phyloP scores from a whole-genome alignment of 495 filamentous ascomycete species.

The Collariella sp. region DNA sequence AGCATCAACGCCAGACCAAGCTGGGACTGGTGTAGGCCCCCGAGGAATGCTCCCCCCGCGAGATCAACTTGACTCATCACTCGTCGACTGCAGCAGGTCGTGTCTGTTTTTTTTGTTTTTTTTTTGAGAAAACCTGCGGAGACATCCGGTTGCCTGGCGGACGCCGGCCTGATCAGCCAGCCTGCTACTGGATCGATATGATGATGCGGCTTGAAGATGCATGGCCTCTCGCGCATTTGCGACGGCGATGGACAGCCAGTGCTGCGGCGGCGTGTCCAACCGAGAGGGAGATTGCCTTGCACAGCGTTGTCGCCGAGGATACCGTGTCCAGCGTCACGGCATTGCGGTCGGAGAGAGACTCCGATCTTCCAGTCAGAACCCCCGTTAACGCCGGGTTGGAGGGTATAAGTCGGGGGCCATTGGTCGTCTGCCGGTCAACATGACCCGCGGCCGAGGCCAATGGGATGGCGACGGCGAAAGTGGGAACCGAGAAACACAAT shows the following conservation, averaged over 20 bases:
- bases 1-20: constrained; percentile 2
- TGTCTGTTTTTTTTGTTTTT: background rate
- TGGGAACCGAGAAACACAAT: constrained; percentile 14
- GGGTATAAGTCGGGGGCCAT: constrained; percentile 25
- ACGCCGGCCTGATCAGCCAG: background rate
- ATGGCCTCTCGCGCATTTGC: constrained; percentile 23
- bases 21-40: background rate
- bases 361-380: constrained; percentile 5
- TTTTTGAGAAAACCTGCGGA: background rate
- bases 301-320: constrained; percentile 7
- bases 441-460: constrained; percentile 16
- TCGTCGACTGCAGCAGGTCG: background rate
- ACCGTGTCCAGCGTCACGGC: background rate
- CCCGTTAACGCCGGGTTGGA: constrained; percentile 16
- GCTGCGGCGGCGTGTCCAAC: constrained; percentile 12
- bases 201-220: constrained; percentile 22
- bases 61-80: constrained; percentile 11
- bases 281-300: constrained; percentile 1
- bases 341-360: constrained; percentile 3
- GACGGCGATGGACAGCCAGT: constrained; percentile 11
- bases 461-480: constrained; percentile 14
- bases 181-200: constrained; percentile 13
- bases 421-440: constrained; percentile 10
- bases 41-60: background rate
- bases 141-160: background rate